Evolutionary conservation across 1,284 basidiomycete species (phyloP), one percentile per base, ranked within the genome.

Genomic region (Boletus semigastroideus): DNA sequence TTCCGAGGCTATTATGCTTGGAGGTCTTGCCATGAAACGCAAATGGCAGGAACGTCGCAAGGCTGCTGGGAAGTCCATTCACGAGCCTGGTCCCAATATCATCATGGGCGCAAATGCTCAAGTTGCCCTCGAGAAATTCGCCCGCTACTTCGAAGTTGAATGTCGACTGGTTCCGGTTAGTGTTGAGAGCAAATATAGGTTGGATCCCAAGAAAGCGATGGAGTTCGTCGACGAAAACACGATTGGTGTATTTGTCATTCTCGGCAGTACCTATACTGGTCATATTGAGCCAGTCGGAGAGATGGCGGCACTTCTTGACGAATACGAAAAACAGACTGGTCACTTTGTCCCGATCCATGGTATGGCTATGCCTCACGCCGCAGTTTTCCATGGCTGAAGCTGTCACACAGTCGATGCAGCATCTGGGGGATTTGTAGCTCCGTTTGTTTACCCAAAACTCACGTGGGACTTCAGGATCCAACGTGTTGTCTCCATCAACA

Each of bases 1-100:
- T 1, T 94, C 86, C 3, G 94, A 97, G 71, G 94, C 92, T 3
- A 92, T 95, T 62, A 92, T 94, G 72, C 87, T 97, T 8, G 94
- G 92, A 16, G 94, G 94, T 41, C 81, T 98, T 19, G 92, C 95
- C 16, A 90, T 98, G 84, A 98, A 98, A 76, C 90, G 88, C 64
- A 80, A 86, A 44, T 98, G 95, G 95, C 94, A 98, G 70, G 85
- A 84, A 57, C 86, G 83, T 66, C 87, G 89, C 71, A 94, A 94
- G 73, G 87, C 84, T 1, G 83, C 82, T 1, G 94, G 94, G 37
- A 94, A 94, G 70, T 86, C 83, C 55, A 90, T 91, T 50, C 83
- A 93, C 63, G 87, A 92, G 59, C 92, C 92, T 17, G 91, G 83
- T 6, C 84, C 86, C 3, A 88, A 90, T 64, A 84, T 90, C 46